These are phyloP conservation scores for Colletotrichum tamarilloi DNA, from an alignment of 2,329 filamentous ascomycete species.

Conservation along the genomic window DNA sequence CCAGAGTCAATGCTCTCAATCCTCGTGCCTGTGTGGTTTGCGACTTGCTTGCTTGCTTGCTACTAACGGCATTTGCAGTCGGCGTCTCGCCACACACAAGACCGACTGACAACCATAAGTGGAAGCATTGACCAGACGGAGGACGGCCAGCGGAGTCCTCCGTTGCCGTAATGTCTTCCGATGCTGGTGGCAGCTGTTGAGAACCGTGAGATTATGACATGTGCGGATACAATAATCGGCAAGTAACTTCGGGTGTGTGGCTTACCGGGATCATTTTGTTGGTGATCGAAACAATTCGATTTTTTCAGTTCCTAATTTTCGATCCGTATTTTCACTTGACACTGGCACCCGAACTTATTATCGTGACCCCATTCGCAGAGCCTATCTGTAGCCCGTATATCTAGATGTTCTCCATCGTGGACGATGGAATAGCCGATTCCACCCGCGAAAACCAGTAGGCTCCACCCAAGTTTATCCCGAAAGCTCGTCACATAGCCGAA, in stretches of 20 bases:
- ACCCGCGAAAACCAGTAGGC: slow-evolving; percentile 26
- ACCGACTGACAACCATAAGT: not conserved
- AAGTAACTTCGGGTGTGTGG: slow-evolving; percentile 1
- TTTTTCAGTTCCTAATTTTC: not conserved
- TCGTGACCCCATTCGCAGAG: slow-evolving; percentile 7
- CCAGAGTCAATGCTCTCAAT: not conserved
- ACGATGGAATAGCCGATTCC: slow-evolving; percentile 23
- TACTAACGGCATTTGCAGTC: not conserved
- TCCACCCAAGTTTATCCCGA: slow-evolving; percentile 30
- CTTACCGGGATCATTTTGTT: not conserved
- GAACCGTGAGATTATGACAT: slow-evolving; percentile 16
- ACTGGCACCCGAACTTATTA: not conserved
- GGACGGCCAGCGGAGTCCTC: slow-evolving; percentile 12
- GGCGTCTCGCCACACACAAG: slow-evolving; percentile 8
- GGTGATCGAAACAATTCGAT: not conserved
- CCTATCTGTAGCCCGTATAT: not conserved
- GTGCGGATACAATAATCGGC: not conserved
- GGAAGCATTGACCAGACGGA: not conserved
- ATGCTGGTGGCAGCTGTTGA: not conserved
- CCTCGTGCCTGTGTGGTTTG: not conserved
- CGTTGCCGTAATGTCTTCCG: slow-evolving; percentile 2
- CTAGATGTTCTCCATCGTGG: slow-evolving; percentile 8
- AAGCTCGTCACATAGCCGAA: slow-evolving; percentile 32
- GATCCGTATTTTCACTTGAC: not conserved
- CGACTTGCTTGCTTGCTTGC: not conserved